Percentiles rank a stretch among this genome's conserved stretches.
phyloP scores from a whole-genome alignment of 306 rosid genomes.

The Macrotyloma uniflorum region DNA sequence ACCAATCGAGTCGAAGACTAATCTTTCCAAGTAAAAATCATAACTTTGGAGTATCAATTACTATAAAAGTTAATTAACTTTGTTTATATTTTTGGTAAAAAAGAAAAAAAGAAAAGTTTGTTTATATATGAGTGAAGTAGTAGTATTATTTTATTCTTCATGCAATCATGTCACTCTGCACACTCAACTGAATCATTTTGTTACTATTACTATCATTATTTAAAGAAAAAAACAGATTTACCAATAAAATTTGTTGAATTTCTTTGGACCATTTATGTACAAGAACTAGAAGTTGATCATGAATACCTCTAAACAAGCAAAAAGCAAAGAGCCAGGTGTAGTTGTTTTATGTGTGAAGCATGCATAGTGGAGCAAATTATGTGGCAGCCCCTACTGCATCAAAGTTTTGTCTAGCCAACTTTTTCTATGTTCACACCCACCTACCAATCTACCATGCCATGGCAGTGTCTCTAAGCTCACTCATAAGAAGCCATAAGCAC shows the following conservation, averaged over 20 bases:
- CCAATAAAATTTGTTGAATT: neutral
- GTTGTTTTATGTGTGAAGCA: constrained; percentile 34
- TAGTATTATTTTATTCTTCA: no score
- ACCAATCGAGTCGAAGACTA: no score
- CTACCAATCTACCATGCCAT: constrained; percentile 36
- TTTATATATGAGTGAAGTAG: no score
- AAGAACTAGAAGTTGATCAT: neutral
- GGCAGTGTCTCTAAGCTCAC: neutral
- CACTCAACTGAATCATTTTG: no score
- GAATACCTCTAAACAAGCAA: neutral
- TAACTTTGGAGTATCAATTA: no score
- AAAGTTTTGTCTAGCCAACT: constrained; percentile 18
- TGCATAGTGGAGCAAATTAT: constrained; percentile 51
- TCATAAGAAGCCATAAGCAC: neutral
- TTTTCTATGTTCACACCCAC: constrained; percentile 48
- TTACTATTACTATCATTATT: no score
- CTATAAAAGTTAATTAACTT: no score
- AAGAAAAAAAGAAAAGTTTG: no score
- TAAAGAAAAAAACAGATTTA: no score
- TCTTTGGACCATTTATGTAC: neutral
- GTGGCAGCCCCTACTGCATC: constrained; percentile 31
- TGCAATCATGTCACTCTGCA: no score
- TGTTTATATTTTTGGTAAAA: no score
- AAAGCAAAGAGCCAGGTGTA: constrained; percentile 35
- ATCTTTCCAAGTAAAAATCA: no score